phyloP scores from a whole-genome alignment of 2,329 filamentous ascomycete genomes.

The Nemania sp. region DNA sequence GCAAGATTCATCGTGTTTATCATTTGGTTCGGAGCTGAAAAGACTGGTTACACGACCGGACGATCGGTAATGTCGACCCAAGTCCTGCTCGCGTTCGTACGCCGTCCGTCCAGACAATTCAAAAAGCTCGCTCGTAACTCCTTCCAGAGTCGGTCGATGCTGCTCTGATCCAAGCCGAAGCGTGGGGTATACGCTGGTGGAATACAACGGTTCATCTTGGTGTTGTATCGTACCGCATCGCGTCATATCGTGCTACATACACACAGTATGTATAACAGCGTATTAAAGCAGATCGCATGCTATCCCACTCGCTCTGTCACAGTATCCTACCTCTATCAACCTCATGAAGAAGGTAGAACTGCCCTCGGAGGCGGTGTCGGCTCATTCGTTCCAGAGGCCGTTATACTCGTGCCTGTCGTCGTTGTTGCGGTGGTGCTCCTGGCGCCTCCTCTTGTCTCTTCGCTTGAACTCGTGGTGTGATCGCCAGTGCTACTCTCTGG shows the following conservation, averaged over 20 bases:
- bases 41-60: too few relatives aligned
- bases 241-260: neutral
- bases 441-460: neutral
- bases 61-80: too few relatives aligned
- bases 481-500: neutral
- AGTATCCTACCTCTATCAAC: neutral
- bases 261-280: neutral
- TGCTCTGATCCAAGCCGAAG: too few relatives aligned
- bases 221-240: neutral
- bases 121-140: too few relatives aligned
- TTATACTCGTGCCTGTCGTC: neutral
- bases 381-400: conserved; percentile 16
- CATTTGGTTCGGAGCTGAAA: too few relatives aligned
- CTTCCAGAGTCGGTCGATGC: too few relatives aligned
- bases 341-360: conserved; percentile 23
- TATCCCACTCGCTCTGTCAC: neutral
- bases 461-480: neutral
- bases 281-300: neutral
- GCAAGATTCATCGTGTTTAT: too few relatives aligned
- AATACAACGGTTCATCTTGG: neutral
- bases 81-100: too few relatives aligned
- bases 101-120: too few relatives aligned
- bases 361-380: conserved; percentile 30
- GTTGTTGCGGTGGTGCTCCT: neutral
- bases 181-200: neutral